phyloP scores from a whole-genome alignment of 345 rosid genomes.

The Salix dunnii region DNA sequence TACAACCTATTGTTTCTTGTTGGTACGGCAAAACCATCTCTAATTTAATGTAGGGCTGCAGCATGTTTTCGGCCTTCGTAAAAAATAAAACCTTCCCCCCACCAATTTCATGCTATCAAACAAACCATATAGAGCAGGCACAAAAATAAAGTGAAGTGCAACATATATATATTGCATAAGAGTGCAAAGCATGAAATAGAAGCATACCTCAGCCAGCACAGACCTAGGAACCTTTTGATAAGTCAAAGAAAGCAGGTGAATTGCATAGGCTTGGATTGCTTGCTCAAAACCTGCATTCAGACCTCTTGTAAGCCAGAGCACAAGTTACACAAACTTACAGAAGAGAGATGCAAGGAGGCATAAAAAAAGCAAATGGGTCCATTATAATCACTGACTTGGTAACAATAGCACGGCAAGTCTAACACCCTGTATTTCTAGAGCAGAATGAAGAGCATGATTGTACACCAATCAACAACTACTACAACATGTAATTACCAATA shows the following conservation, averaged over 20 bases:
- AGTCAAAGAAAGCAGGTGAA: constrained; percentile 84
- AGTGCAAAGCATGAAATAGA: not conserved
- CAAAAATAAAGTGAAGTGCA: not conserved
- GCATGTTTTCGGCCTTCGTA: not conserved
- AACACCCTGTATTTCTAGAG: not conserved
- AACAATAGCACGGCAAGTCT: not conserved
- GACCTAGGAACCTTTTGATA: constrained; percentile 86
- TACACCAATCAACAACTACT: not conserved
- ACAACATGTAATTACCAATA: not conserved
- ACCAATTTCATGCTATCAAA: not conserved
- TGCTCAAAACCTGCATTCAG: constrained; percentile 83
- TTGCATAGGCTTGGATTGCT: constrained; percentile 78
- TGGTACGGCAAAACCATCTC: not conserved
- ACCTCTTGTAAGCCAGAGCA: constrained; percentile 19
- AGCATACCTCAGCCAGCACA: constrained; percentile 87
- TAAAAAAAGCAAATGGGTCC: not conserved
- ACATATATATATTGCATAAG: not conserved
- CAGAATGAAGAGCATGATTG: not conserved
- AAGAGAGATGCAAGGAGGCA: not conserved
- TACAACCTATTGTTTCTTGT: not conserved
- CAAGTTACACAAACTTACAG: not conserved
- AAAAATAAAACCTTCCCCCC: not conserved
- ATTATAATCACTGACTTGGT: not conserved
- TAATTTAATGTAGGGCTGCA: not conserved
- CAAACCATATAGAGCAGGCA: not conserved